Base-by-base conservation (phyloP, 441 rosid genomes). In the Adansonia rubrostipa region DNA sequence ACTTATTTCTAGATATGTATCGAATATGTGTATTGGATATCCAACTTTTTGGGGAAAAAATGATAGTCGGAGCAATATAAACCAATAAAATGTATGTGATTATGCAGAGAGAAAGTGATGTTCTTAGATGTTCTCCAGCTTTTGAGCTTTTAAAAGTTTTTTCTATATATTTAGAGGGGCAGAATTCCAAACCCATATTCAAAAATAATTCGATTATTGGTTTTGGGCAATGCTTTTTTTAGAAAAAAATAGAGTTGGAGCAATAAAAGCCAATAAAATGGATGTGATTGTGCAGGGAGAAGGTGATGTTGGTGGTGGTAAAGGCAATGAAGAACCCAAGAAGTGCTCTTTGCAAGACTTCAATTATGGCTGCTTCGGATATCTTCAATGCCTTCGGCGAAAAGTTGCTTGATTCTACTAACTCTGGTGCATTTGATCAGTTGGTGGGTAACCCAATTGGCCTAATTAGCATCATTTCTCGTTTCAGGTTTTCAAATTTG, bases 281-380 rank as follows among this genome's bases (percentile, higher is more conserved):
- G 62, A 9, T 3, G 36, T 71, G 67, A 17, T 61, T 48, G 5
- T 80, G 60, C 75, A 93, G 99, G 80, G 97, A 92, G 63, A 94
- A 89, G 75, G 85, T 94, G 28, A 72, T 93, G 75, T 45, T 68
- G 33, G 97, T 93, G 74, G 72, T 91, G 82, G 89, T 92, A 42
- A 96, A 92, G 82, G 86, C 95, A 13, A 94, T 92, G 92, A 96
- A 96, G 90, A 96, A 92, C 63, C 98, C 98, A 0, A 91, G 99
- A 87, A 96, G 98, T 81, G 98, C 98, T 45, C 80, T 96, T 78
- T 89, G 95, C 84, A 94, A 96, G 87, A 94, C 98, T 56, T 89
- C 99, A 3, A 91, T 96, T 42, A 92, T 94, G 98, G 92, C 95
- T 51, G 86, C 93, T n/a, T 86, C 92, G 47, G 98, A 96, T 84